Percentiles rank a stretch among this genome's conserved stretches.
phyloP scores from a whole-genome alignment of 352 stramenopile species.

The Globisporangium takayamanum region DNA sequence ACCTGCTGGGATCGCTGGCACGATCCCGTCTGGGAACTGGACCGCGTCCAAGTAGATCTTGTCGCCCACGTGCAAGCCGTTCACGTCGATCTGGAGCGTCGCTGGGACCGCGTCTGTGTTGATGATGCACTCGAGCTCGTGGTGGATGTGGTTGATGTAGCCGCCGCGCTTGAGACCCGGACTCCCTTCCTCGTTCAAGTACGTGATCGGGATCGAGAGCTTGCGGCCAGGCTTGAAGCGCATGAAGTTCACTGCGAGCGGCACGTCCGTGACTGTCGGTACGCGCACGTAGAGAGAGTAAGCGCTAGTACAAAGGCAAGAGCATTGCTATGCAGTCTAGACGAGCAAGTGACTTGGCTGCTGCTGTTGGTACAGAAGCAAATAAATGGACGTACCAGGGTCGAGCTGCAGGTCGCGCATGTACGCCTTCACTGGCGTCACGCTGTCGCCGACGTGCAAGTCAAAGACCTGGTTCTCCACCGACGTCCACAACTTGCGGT shows the following conservation, averaged over 20 bases:
- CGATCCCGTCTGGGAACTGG: slow-evolving; percentile 68
- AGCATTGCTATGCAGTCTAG: no score
- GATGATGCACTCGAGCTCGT: slow-evolving; percentile 76
- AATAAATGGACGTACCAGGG: slow-evolving; percentile 28
- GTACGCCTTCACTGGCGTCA: slow-evolving; percentile 62
- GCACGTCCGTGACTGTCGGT: slow-evolving; percentile 59
- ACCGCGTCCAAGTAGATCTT: slow-evolving; percentile 76
- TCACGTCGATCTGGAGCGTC: slow-evolving; percentile 80
- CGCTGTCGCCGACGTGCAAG: slow-evolving; percentile 57
- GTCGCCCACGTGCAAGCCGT: slow-evolving; percentile 82
- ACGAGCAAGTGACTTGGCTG: background rate
- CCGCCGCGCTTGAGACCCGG: slow-evolving; percentile 92
- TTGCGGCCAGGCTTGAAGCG: slow-evolving; percentile 89
- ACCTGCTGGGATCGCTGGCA: slow-evolving; percentile 47
- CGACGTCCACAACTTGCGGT: slow-evolving; percentile 83
- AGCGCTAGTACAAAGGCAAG: background rate
- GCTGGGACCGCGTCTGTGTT: slow-evolving; percentile 69
- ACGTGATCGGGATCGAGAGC: slow-evolving; percentile 88
- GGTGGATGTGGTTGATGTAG: slow-evolving; percentile 90
- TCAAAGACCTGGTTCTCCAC: slow-evolving; percentile 87
- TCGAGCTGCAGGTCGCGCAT: slow-evolving; percentile 87
- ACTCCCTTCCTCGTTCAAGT: slow-evolving; percentile 91
- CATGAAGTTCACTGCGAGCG: slow-evolving; percentile 89
- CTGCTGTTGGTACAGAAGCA: background rate
- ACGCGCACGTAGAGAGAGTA: background rate